Base-by-base conservation (phyloP, 805 yeast species). In the Cyberlindnera veronae region DNA sequence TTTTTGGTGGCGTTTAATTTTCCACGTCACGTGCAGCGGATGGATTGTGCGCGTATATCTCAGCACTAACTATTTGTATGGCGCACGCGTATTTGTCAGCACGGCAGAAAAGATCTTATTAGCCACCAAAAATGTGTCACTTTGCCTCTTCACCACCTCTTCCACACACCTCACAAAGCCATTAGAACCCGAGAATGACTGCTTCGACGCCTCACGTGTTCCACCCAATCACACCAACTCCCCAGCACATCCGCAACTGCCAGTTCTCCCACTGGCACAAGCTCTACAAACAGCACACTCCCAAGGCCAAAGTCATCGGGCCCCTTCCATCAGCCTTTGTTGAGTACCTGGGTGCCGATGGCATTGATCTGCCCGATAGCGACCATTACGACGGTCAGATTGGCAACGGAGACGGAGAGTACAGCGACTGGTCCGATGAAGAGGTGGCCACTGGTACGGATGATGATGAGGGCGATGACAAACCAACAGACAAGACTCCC, bases 371-470 rank as follows among this genome's bases (percentile, higher is more conserved):
- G 8, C 86, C 88, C 0, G 61, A 64, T 1, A 79, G 72, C 14
- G 68, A 45, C 2, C 50, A 57, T 19, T 64, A 67, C 13, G 65
- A 62, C 14, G 63, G 58, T 1, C 51, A 61, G 2, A 50, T 54
- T 13, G 63, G 69, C 8, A 60, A 61, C 36, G 77, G 80, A 38
- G 81, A 79, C 45, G 78, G 78, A 44, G 88, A 81, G 24, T 84
- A 84, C 56, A 78, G 87, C 46, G 89, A 81, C 48, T 82, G 91
- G 85, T 84, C 80, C 27, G 78, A 69, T 2, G 67, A 55, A 5
- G 58, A 39, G 6, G 49, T 38, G 6, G 50, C 38, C 3, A 52
- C 47, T 14, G 58, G 53, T 8, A 54, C 49, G n/a, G 48, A 44
- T 9, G 55, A 48, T 6, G 51, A 45, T 1, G 50, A 47, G 10